Evolutionary conservation across 2,329 filamentous ascomycete species (phyloP).

Genomic region (Fusarium guadeloupense): DNA sequence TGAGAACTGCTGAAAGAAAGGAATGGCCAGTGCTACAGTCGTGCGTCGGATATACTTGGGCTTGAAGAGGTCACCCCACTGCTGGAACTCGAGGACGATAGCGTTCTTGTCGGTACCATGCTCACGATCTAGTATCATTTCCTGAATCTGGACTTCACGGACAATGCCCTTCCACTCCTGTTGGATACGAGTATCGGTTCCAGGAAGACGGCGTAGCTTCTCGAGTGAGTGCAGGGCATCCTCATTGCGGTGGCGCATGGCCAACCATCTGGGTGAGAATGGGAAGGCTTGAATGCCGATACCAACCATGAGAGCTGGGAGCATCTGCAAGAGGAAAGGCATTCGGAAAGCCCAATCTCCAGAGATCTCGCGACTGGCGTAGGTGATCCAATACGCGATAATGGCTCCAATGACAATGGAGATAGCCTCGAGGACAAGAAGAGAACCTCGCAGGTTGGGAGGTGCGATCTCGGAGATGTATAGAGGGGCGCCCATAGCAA

Average conservation of each 20-base stretch:
- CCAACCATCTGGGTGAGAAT: slow-evolving; percentile 58
- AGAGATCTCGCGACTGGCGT: slow-evolving; percentile 57
- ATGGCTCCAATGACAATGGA: slow-evolving; percentile 52
- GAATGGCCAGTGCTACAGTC: slow-evolving; percentile 26
- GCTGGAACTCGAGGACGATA: slow-evolving; percentile 3
- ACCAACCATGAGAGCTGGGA: slow-evolving; percentile 54
- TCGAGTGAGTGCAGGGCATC: slow-evolving; percentile 51
- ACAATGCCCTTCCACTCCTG: slow-evolving; percentile 60
- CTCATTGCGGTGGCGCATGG: slow-evolving; percentile 51
- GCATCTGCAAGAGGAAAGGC: slow-evolving; percentile 49
- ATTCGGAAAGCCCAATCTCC: slow-evolving; percentile 52
- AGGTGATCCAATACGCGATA: slow-evolving; percentile 64
- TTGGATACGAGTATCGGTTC: slow-evolving; percentile 54
- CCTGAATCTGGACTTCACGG: slow-evolving; percentile 58
- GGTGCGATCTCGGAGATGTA: slow-evolving; percentile 63
- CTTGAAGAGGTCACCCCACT: slow-evolving; percentile 16
- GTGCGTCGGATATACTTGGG: slow-evolving; percentile 2
- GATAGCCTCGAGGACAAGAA: slow-evolving; percentile 60
- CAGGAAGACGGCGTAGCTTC: slow-evolving; percentile 53
- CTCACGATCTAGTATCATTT: slow-evolving; percentile 29
- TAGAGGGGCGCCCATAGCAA: slow-evolving; percentile 56
- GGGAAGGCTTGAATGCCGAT: slow-evolving; percentile 56
- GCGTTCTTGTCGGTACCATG: slow-evolving; percentile 5
- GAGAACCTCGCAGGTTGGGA: slow-evolving; percentile 57
- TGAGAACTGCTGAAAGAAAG: slow-evolving; percentile 41